Evolutionary conservation across 352 stramenopile genomes (phyloP), one percentile per base, ranked within the genome.

Genomic region (Pythium rhizo-oryzae): DNA sequence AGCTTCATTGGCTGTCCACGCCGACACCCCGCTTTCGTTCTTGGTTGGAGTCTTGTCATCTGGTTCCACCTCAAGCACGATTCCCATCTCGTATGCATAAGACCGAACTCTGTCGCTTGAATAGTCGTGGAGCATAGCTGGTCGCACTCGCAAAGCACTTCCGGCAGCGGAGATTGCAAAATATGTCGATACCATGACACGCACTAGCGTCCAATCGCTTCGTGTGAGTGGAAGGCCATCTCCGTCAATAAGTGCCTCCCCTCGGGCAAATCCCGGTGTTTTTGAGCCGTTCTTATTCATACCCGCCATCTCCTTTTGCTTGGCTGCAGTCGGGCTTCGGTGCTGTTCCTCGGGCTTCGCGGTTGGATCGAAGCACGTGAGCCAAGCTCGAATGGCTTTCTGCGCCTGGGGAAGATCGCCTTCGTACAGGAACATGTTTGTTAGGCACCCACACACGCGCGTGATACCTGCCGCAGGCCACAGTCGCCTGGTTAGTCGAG

Each of bases 401-500:
- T 85, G 76, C 2, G 85, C 85, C 54, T 87, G 70, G 16, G 47
- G 56, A 23, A 96, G 65, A 49, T 94, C 78, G 1, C 89, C 86
- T 69, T 95, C 78, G 12, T 92, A 71, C 37, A 96, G 67, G 30
- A 88, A 90, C 62, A 92, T 70, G 65, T 86, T 96, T 3, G 81
- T 80, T 15, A 95, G 72, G 52, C 82, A 93, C 23, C 82, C 85
- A 25, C 84, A 93, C 15, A 93, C 80, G 47, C 89, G 68, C n/a
- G 89, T 96, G 43, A 96, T 93, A 0, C 81, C 83, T 16, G 86
- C 80, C 8, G 89, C 82, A 24, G 89, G 89, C 89, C 89, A 96
- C 24, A 96, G 64, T 51, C 82, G 70, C 58, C 76, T 72, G 4
- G 85, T 75, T 0, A 94, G 65, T 5, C 85, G 71, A 28, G 81